Percentiles rank a stretch among this genome's conserved stretches.
Conservation (phyloP, 495 filamentous ascomycete genomes). For the Neurospora sp. region DNA sequence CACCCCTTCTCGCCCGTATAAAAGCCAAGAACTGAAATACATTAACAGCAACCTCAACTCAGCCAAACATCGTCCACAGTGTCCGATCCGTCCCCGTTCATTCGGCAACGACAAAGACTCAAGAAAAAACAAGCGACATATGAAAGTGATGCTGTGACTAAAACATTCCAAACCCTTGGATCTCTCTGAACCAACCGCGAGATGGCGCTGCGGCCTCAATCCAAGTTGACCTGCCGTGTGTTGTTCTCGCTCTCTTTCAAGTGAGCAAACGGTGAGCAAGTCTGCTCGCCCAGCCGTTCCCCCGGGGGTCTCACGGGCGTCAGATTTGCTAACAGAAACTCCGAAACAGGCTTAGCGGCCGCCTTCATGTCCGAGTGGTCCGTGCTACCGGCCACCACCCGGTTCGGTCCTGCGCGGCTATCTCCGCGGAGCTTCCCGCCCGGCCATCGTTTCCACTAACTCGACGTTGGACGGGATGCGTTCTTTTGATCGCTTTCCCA, state of each 20-base stretch:
- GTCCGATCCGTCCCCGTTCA: neutral
- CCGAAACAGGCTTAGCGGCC: slow-evolving; percentile 10
- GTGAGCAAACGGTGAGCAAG: neutral
- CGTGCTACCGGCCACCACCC: neutral
- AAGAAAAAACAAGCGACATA: neutral
- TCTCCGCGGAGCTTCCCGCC: neutral
- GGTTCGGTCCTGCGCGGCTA: neutral
- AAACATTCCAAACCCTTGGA: neutral
- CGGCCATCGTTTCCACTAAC: too few relatives aligned
- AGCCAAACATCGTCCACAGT: neutral
- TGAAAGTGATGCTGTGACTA: neutral
- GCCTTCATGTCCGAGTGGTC: neutral
- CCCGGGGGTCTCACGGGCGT: slow-evolving; percentile 1
- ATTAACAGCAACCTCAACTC: neutral
- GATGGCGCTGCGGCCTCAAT: neutral
- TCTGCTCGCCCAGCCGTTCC: slow-evolving; percentile 2
- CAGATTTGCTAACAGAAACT: slow-evolving; percentile 27
- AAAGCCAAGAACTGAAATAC: neutral
- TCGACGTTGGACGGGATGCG: too few relatives aligned
- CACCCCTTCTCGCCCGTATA: neutral
- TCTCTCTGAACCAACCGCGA: neutral
- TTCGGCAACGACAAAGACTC: neutral
- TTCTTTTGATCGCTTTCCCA: too few relatives aligned
- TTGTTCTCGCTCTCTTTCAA: neutral
- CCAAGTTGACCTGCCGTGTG: neutral